Base-by-base conservation (phyloP, 2,329 filamentous ascomycete genomes). In the Venturiaceae sp. region DNA sequence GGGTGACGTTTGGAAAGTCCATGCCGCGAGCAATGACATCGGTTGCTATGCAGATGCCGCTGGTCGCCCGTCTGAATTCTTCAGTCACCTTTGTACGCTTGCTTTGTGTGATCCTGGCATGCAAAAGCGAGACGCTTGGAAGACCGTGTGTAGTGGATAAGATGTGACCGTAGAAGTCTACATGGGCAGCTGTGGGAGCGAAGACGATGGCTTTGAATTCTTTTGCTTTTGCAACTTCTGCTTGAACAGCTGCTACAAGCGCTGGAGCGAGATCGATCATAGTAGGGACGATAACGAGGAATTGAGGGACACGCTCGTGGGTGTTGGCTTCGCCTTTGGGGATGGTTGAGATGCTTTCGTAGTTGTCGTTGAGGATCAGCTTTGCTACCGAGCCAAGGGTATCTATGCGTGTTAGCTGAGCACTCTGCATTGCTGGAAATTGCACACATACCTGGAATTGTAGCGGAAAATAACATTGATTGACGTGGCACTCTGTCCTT, bases 391-490 rank as follows among this genome's bases (percentile, higher is more conserved):
- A 30, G 14, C 44, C 44, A 30, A 50, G 44, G 14, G 44, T 28
- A 16, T 50, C 44, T 50, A 50, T 50, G 28, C 14, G 44, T 30
- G 44, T 50, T 16, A 50, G 26, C 26, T 50, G 23, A 90, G 80
- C 69, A 53, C 68, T 73, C 66, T 74, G 71, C 53, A 76, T 68
- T n/a, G n/a, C n/a, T n/a, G 1, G 77, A 74, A n/a, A 14, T 82
- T 61, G 88, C 92, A 66, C 97, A 95, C 59, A 86, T 88, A 67
- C 97, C 87, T 70, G 87, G 91, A 63, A 96, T 86, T 21, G 94
- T 99, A n/a, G 94, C 94, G 9, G 94, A 97, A 73, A 97, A 99
- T 92, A 97, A 97, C 71, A 96, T 87, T 0, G 94, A 97, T 75
- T 97, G 94, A 54, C 92, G 84, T 58, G 87, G 80, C 68, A 84